Evolutionary conservation across 305 asterid genomes (phyloP), one percentile per base, ranked within the genome.

Genomic region (Nicotiana rustica): DNA sequence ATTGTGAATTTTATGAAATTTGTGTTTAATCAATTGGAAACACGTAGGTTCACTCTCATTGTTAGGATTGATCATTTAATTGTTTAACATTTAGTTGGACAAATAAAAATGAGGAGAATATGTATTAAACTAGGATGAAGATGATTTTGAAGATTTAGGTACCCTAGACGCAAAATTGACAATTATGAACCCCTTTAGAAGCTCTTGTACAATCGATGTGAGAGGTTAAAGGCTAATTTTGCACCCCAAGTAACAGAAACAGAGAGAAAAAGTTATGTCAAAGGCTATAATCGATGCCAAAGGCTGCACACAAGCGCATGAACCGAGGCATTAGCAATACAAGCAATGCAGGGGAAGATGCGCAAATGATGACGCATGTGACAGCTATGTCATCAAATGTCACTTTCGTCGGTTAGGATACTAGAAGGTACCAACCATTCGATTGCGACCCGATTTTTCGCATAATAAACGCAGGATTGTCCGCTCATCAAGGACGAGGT

Each of bases 71-170:
- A 15, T 55, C 49, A 29, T 15, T 7, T 5, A 5, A 9, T 68
- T 17, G 14, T 17, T 15, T 17, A 17, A 38, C 19, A 66, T 14
- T 13, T 66, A 13, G 71, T 66, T 66, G 71, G 71, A 31, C 70
- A 31, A 14, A 31, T 1, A 12, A 66, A 8, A 31, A 29, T 66
- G 9, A 68, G 77, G 31, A 68, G 31, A 68, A 36, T 7, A 36
- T 36, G 8, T n/a, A 68, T 68, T 29, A 25, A 15, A 75, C 49
- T 76, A 25, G 79, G 44, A 75, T 41, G 47, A 41, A 44, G 52
- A 44, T 75, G 49, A 55, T 31, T 15, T 55, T 75, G 80, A 75
- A 52, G 29, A 75, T 76, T 75, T 29, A 52, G 49, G 66, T 31
- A 55, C 10, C 65, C 66, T 1, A 15, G 3, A 76, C 8, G 65